Conservation (phyloP, 1,139 yeast genomes). For the Nakaseomyces nivariensis region DNA sequence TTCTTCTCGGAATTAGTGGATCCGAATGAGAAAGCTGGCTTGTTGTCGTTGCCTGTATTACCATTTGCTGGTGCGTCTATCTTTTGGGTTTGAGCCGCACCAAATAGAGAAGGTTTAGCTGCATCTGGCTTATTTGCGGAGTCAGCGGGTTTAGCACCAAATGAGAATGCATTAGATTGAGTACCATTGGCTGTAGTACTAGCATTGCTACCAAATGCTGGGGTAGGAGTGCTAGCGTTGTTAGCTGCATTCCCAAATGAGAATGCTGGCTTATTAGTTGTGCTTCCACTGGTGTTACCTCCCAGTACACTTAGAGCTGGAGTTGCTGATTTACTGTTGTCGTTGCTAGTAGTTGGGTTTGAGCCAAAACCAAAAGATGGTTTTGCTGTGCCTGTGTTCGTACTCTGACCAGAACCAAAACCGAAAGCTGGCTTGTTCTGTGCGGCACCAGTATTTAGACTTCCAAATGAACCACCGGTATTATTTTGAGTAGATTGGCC, state of each 20-base stretch:
- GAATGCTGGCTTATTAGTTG: slow-evolving; percentile 5
- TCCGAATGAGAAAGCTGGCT: slow-evolving; percentile 16
- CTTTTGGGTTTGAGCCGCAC: slow-evolving; percentile 1
- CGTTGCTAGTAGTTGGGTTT: not conserved
- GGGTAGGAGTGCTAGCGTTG: not conserved
- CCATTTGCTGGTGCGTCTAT: slow-evolving; percentile 10
- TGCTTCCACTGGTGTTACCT: slow-evolving; percentile 6
- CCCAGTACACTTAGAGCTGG: slow-evolving; percentile 9
- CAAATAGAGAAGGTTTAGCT: not conserved
- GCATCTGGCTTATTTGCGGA: slow-evolving; percentile 15
- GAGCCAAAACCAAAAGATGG: not conserved
- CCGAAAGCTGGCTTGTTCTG: slow-evolving; percentile 21
- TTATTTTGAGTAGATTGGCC: not conserved
- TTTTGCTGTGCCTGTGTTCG: not conserved
- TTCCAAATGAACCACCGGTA: not conserved
- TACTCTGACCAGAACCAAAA: slow-evolving; percentile 14
- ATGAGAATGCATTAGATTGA: slow-evolving; percentile 1
- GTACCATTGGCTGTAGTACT: not conserved
- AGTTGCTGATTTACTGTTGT: slow-evolving; percentile 1
- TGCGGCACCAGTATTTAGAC: slow-evolving; percentile 1
- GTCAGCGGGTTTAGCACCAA: slow-evolving; percentile 8
- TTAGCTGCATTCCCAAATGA: slow-evolving; percentile 5
- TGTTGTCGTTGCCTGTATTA: slow-evolving; percentile 6
- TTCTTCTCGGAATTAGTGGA: slow-evolving; percentile 5
- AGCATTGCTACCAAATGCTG: not conserved